These are phyloP conservation scores for Serpula lacrymans DNA, from an alignment of 768 basidiomycete genomes.

Conservation along the genomic window DNA sequence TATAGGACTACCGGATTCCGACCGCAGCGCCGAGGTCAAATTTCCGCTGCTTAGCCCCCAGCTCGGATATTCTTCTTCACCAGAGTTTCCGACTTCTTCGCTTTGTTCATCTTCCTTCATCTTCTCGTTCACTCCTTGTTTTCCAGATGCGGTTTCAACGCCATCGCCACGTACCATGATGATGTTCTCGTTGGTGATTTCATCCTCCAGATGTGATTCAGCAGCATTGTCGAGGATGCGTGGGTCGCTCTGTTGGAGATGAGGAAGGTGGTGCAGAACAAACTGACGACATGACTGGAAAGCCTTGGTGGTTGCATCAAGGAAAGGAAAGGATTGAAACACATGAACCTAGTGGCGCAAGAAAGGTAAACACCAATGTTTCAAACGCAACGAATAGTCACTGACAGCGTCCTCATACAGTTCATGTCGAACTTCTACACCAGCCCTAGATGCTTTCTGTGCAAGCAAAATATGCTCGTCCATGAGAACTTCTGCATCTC, in stretches of 20 bases:
- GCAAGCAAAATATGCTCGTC: slow-evolving; percentile 91
- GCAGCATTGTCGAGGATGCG: slow-evolving; percentile 50
- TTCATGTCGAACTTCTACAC: slow-evolving; percentile 85
- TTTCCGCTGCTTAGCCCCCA: slow-evolving; percentile 37
- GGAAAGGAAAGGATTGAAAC: slow-evolving; percentile 86
- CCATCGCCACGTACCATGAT: slow-evolving; percentile 77
- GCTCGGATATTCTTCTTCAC: slow-evolving; percentile 43
- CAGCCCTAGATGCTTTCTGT: slow-evolving; percentile 86
- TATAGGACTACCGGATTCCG: slow-evolving; percentile 2
- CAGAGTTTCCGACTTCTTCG: slow-evolving; percentile 19
- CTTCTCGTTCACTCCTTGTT: slow-evolving; percentile 38
- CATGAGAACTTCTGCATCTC: slow-evolving; percentile 92
- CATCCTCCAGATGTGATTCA: slow-evolving; percentile 61
- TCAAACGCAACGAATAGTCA: slow-evolving; percentile 10
- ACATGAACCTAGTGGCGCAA: slow-evolving; percentile 67
- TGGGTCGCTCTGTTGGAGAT: slow-evolving; percentile 45
- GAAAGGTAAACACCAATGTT: slow-evolving; percentile 2
- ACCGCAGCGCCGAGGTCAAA: slow-evolving; percentile 4
- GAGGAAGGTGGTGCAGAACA: slow-evolving; percentile 56
- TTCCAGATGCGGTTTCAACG: slow-evolving; percentile 43
- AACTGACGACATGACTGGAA: slow-evolving; percentile 72
- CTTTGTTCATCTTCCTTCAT: slow-evolving; percentile 20
- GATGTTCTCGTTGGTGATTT: slow-evolving; percentile 65
- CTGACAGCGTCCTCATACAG: slow-evolving; percentile 87
- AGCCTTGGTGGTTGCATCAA: slow-evolving; percentile 59